These are phyloP conservation scores for Ilyonectria robusta DNA, from an alignment of 2,329 filamentous ascomycete species.

Conservation along the genomic window DNA sequence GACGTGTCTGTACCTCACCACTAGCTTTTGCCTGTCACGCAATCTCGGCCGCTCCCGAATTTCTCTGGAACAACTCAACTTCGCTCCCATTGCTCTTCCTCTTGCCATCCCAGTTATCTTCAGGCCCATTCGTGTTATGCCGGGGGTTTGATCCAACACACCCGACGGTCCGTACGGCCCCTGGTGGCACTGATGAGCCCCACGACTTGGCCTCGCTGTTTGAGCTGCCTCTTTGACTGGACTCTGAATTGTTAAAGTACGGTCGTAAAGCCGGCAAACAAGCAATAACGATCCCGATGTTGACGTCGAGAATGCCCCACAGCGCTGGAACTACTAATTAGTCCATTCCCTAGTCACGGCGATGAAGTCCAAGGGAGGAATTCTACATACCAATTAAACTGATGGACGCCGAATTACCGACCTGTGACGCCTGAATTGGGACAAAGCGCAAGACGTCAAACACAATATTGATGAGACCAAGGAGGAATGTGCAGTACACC, in stretches of 20 bases:
- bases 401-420: slow-evolving; percentile 29
- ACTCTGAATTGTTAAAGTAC: slow-evolving; percentile 24
- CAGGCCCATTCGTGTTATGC: neutral
- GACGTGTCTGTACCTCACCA: too few relatives aligned
- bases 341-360: too few relatives aligned
- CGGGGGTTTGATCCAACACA: neutral
- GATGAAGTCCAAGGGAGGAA: neutral
- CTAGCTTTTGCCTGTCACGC: too few relatives aligned
- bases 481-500: slow-evolving; percentile 35
- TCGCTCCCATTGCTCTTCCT: too few relatives aligned
- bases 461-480: slow-evolving; percentile 37
- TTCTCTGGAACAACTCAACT: too few relatives aligned
- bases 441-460: slow-evolving; percentile 37
- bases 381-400: slow-evolving; percentile 30
- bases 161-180: neutral
- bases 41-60: too few relatives aligned
- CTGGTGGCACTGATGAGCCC: neutral
- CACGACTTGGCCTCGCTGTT: neutral
- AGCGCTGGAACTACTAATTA: slow-evolving; percentile 18
- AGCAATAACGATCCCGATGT: slow-evolving; percentile 36
- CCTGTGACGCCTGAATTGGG: slow-evolving; percentile 18
- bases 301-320: slow-evolving; percentile 36
- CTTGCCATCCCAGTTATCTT: neutral
- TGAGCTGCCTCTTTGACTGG: neutral
- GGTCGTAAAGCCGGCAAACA: slow-evolving; percentile 40